Evolutionary conservation across 1,284 basidiomycete genomes (phyloP), one percentile per base, ranked within the genome.

Genomic region (Ustilago xerochloae): DNA sequence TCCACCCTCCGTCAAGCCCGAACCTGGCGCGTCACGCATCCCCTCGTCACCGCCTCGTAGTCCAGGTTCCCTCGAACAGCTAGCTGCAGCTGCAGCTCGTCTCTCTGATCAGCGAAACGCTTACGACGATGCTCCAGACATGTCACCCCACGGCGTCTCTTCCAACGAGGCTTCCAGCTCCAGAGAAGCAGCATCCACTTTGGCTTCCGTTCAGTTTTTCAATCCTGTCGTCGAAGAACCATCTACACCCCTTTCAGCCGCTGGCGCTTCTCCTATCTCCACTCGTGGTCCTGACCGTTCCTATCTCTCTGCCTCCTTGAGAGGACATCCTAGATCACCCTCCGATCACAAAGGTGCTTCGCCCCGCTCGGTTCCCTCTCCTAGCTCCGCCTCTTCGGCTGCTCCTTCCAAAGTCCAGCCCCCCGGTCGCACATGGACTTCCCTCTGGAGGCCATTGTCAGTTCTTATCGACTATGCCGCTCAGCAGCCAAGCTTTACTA

Each of bases 391-490:
- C 28, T 33, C 65, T 6, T 54, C 55, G 24, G 48, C 55, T 15
- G n/a, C 38, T 13, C 24, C 46, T 2, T 39, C 60, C 22, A 62
- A 63, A 33, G 53, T 49, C 7, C 65, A 69, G 28, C 58, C 65
- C n/a, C 71, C 65, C 7, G 71, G 71, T 22, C 65, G 71, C 20
- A 74, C 71, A 2, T 74, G 71, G 71, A 74, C 71, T 5, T 74
- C 71, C 15, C 64, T 73, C 15, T 75, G 72, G 72, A 53, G 66
- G 46, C 72, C 72, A 0, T 36, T 75, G 16, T 70, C 72, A 4
- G 66, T 75, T n/a, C 57, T 75, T 36, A 66, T 75, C 55, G 72
- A 66, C 60, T 75, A 75, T 38, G 72, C 72, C 29, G 66, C 72
- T 0, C 66, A 66, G 35, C 72, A 75, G 30, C 63, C 66, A 28